phyloP scores from a whole-genome alignment of 148 eudicot genomes.

The Gaultheria prostrata region DNA sequence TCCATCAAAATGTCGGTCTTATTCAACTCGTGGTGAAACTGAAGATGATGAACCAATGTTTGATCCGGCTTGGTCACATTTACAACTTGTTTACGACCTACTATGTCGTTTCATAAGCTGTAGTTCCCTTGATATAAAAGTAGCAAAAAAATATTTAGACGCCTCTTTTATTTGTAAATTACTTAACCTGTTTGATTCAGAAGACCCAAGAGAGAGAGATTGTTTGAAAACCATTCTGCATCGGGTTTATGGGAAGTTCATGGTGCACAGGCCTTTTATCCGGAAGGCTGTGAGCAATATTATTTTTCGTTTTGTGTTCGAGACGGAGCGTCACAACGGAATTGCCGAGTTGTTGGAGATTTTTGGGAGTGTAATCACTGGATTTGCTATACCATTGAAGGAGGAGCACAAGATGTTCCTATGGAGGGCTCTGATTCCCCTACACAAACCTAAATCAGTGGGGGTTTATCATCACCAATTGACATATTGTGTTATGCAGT shows the following conservation, averaged over 20 bases:
- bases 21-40: slow-evolving; percentile 28
- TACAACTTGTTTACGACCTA: slow-evolving; percentile 51
- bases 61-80: slow-evolving; percentile 53
- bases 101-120: slow-evolving; percentile 37
- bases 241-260: slow-evolving; percentile 52
- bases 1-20: slow-evolving; percentile 35
- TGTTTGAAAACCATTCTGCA: slow-evolving; percentile 46
- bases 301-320: slow-evolving; percentile 43
- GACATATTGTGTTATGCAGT: slow-evolving; percentile 46
- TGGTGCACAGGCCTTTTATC: slow-evolving; percentile 52
- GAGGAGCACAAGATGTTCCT: slow-evolving; percentile 55
- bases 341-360: slow-evolving; percentile 54
- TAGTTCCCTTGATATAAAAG: slow-evolving; percentile 37
- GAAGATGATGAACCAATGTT: slow-evolving; percentile 51
- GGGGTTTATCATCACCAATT: slow-evolving; percentile 49
- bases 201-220: slow-evolving; percentile 56
- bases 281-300: slow-evolving; percentile 47
- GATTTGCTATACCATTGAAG: slow-evolving; percentile 53
- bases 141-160: slow-evolving; percentile 42
- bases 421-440: slow-evolving; percentile 39
- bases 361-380: slow-evolving; percentile 54
- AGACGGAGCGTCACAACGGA: slow-evolving; percentile 50
- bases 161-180: slow-evolving; percentile 35
- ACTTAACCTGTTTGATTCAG: slow-evolving; percentile 46
- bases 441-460: slow-evolving; percentile 56